Evolutionary conservation across 2,329 filamentous ascomycete genomes (phyloP).

Genomic region (Diaporthe longicolla): DNA sequence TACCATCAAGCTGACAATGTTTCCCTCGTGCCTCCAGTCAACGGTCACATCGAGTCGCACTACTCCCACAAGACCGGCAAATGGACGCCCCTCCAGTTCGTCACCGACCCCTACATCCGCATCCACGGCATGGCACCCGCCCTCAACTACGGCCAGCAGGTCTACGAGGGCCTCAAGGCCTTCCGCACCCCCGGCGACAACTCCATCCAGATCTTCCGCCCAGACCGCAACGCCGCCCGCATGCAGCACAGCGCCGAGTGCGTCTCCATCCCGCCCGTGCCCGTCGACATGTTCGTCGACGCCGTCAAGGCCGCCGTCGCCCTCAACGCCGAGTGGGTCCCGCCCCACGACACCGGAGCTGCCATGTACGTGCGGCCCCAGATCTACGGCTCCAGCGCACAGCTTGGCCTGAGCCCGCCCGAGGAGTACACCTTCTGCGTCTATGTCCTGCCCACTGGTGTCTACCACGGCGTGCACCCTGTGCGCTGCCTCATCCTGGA

Average conservation of each 20-base stretch:
- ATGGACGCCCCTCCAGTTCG: constrained; percentile 85
- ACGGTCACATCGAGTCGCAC: constrained; percentile 92
- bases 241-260: constrained; percentile 88
- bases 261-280: constrained; percentile 86
- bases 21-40: constrained; percentile 69
- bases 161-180: constrained; percentile 98
- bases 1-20: not conserved
- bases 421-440: constrained; percentile 95
- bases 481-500: constrained; percentile 92
- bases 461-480: constrained; percentile 91
- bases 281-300: constrained; percentile 80
- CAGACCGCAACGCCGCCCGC: constrained; percentile 85
- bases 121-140: constrained; percentile 96
- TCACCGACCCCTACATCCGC: constrained; percentile 85
- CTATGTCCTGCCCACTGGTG: constrained; percentile 91
- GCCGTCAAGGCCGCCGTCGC: constrained; percentile 86
- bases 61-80: constrained; percentile 80
- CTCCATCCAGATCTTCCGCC: constrained; percentile 88
- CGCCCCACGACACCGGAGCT: constrained; percentile 88
- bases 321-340: constrained; percentile 91
- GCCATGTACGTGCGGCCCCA: constrained; percentile 94
- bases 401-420: constrained; percentile 87
- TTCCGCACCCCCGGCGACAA: constrained; percentile 82
- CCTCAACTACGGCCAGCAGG: constrained; percentile 97
- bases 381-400: constrained; percentile 88